Evolutionary conservation across 768 basidiomycete genomes (phyloP).

Genomic region (Termitomyces sp.): DNA sequence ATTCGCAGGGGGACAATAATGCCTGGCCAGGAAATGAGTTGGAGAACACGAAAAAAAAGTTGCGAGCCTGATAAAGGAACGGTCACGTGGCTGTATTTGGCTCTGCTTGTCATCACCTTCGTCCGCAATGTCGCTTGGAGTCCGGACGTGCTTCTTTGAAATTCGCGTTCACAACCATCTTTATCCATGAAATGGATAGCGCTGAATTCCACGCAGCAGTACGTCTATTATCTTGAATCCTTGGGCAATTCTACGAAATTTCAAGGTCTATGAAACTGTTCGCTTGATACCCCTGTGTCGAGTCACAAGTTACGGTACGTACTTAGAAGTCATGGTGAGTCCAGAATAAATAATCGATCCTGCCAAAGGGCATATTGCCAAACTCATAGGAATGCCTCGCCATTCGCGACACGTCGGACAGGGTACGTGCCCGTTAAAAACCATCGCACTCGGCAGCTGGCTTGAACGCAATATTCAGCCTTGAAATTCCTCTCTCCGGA

Average conservation of each 20-base stretch:
- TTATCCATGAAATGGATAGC: slow-evolving; percentile 39
- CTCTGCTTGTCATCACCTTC: slow-evolving; percentile 5
- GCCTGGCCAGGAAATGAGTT: slow-evolving; percentile 29
- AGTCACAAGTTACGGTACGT: slow-evolving; percentile 75
- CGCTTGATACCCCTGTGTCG: slow-evolving; percentile 62
- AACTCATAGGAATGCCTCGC: slow-evolving; percentile 73
- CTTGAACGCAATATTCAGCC: slow-evolving; percentile 38
- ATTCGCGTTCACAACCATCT: background rate
- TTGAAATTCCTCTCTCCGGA: slow-evolving; percentile 68
- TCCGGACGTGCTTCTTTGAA: no score
- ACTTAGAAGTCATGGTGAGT: background rate
- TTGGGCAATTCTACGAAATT: background rate
- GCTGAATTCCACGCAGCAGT: slow-evolving; percentile 64
- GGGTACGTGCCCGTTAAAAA: slow-evolving; percentile 39
- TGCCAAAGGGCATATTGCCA: slow-evolving; percentile 69
- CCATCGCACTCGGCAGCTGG: background rate
- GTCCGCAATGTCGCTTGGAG: background rate
- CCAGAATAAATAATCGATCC: background rate
- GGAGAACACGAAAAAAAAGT: slow-evolving; percentile 12
- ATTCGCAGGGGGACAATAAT: slow-evolving; percentile 35
- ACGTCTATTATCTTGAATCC: slow-evolving; percentile 20
- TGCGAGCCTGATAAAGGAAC: slow-evolving; percentile 3
- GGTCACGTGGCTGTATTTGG: slow-evolving; percentile 13
- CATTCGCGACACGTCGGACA: slow-evolving; percentile 82
- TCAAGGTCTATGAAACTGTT: slow-evolving; percentile 70